Conservation (phyloP, 768 basidiomycete genomes). For the Lactifluus pinguis region DNA sequence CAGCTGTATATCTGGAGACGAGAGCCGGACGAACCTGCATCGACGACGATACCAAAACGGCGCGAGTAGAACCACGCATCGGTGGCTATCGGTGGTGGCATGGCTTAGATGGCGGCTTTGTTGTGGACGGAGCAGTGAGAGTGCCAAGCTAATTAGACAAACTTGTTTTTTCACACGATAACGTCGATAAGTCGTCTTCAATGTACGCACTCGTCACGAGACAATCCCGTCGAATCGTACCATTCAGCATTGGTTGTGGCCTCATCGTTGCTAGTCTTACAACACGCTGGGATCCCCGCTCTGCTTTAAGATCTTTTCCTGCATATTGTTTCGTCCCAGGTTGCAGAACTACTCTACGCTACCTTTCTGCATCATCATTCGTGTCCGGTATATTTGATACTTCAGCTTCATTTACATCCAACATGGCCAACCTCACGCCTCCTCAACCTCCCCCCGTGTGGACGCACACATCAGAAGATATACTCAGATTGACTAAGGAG, state of each 20-base stretch:
- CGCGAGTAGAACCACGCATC: conserved; percentile 73
- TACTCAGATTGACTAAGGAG: conserved; percentile 40
- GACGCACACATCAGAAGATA: conserved; percentile 56
- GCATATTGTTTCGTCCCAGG: background rate
- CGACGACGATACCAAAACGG: conserved; percentile 90
- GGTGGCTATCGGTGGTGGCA: conserved; percentile 67
- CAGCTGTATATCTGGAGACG: conserved; percentile 96
- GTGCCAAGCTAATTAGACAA: background rate
- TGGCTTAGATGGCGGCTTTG: conserved; percentile 29
- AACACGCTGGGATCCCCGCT: conserved; percentile 6
- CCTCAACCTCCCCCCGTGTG: conserved; percentile 60
- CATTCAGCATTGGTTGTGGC: conserved; percentile 1
- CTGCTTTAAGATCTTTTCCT: conserved; percentile 5
- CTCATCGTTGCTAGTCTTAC: conserved; percentile 6
- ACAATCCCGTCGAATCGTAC: conserved; percentile 4
- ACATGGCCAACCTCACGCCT: conserved; percentile 44
- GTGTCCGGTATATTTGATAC: conserved; percentile 7
- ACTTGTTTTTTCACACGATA: conserved; percentile 2
- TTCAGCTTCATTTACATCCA: background rate
- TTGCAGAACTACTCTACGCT: background rate
- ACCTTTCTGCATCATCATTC: background rate
- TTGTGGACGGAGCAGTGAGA: background rate
- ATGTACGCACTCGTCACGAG: background rate
- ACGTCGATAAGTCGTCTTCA: too few species aligned
- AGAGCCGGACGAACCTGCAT: conserved; percentile 97